phyloP scores from a whole-genome alignment of 805 yeast species.

The Schwanniomyces vanrijiae region DNA sequence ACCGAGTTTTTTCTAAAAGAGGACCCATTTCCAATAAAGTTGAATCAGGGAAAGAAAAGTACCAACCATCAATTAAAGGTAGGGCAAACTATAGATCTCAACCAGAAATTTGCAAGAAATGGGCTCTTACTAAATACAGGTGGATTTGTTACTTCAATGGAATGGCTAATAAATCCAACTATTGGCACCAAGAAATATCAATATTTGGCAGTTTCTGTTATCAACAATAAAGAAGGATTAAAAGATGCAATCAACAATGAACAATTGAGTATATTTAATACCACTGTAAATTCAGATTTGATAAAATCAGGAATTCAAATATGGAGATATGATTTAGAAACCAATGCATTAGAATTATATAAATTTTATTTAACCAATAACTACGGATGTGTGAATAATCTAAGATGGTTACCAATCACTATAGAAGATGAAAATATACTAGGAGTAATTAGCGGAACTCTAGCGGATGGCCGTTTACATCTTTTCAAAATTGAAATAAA shows the following conservation, averaged over 20 bases:
- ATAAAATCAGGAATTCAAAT: slow-evolving; percentile 45
- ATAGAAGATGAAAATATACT: slow-evolving; percentile 19
- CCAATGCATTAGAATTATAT: slow-evolving; percentile 24
- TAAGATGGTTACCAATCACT: slow-evolving; percentile 40
- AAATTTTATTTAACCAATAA: slow-evolving; percentile 29
- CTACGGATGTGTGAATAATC: slow-evolving; percentile 46
- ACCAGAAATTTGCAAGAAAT: slow-evolving; percentile 15
- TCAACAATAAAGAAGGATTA: slow-evolving; percentile 30
- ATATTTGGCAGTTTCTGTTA: slow-evolving; percentile 51
- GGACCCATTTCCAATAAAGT: background rate
- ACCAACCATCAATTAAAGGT: background rate
- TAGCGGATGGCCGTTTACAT: slow-evolving; percentile 59
- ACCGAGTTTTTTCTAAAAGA: slow-evolving; percentile 3
- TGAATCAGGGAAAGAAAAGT: background rate
- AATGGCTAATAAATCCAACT: slow-evolving; percentile 47
- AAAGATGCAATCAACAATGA: slow-evolving; percentile 20
- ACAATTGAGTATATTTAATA: slow-evolving; percentile 30
- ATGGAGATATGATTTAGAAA: slow-evolving; percentile 35
- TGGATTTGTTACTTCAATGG: slow-evolving; percentile 49
- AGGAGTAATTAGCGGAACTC: slow-evolving; percentile 51
- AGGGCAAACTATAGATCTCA: slow-evolving; percentile 1
- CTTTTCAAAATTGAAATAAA: slow-evolving; percentile 39
- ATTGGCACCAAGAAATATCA: slow-evolving; percentile 18
- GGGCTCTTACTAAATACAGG: slow-evolving; percentile 51
- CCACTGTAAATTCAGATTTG: background rate